Base-by-base conservation (phyloP, 352 stramenopile genomes). In the Phytophthora sansomeana region DNA sequence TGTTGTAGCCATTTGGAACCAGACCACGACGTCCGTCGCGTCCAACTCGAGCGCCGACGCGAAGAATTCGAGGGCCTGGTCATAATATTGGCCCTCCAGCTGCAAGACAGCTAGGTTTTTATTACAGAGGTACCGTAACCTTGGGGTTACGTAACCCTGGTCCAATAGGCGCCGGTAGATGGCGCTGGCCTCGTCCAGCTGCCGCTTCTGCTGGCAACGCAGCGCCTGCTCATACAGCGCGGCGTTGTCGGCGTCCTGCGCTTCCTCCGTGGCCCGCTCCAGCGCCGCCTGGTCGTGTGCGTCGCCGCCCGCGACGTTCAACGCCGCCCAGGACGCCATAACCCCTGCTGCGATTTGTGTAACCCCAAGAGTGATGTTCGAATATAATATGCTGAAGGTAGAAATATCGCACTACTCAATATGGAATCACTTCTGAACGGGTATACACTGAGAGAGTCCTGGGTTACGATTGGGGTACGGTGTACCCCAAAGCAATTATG, bases 21-120 rank as follows among this genome's bases (percentile, higher is more conserved):
- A 93, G 28, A 93, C 83, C 8, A 91, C 65, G n/a, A 90, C 85
- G 61, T 93, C 85, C 16, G 85, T 89, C 2, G 63, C 82, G 50
- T 93, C 85, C 21, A 90, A 44, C 24, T 73, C 67, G 11, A 93
- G 35, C 16, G 85, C 85, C 19, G 76, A 64, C 0, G 79, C 73
- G 54, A 88, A 93, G 49, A 70, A 83, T 26, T 53, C 30, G 21
- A 91, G 72, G 0, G 85, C 81, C 0, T 51, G 46, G 19, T 80
- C 76, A 48, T 76, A 90, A 13, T 52, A 64, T 21, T 53, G 63
- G 1, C 58, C 66, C 42, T 93, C 83, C 6, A 80, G 53, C 47
- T 86, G 79, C 32, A 93, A 71, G n/a, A 68, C 75, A 6, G 81
- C 85, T 33, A 87, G 28, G 53, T 91, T 93, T 58, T 90, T 91